Evolutionary conservation across 2,329 filamentous ascomycete genomes (phyloP).

Genomic region (Aspergillus ruber): DNA sequence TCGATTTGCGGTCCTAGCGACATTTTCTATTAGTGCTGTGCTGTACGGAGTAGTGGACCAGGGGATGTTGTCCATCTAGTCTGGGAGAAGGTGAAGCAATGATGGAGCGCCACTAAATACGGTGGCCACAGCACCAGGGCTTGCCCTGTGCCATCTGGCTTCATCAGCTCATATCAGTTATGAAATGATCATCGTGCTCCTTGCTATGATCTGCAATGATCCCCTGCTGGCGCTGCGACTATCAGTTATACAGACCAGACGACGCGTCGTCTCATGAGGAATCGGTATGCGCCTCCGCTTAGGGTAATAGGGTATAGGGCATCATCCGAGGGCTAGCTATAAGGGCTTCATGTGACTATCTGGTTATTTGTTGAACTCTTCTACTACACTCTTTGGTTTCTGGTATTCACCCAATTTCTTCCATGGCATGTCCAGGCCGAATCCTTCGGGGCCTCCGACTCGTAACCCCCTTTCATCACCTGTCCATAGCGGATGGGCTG

Average conservation of each 20-base stretch:
- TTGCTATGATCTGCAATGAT: too few relatives aligned
- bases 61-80: too few relatives aligned
- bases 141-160: not conserved
- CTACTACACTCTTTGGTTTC: constrained; percentile 12
- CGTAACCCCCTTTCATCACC: constrained; percentile 28
- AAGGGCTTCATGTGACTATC: not conserved
- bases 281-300: too few relatives aligned
- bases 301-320: not conserved
- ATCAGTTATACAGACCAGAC: constrained; percentile 1
- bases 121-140: not conserved
- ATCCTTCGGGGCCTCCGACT: constrained; percentile 37
- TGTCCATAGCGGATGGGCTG: constrained; percentile 47
- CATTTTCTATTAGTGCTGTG: not conserved
- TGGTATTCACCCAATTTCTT: constrained; percentile 16
- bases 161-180: not conserved
- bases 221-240: too few relatives aligned
- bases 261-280: constrained; percentile 3
- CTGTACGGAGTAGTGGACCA: not conserved
- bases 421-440: constrained; percentile 21
- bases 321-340: not conserved
- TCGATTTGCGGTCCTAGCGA: not conserved
- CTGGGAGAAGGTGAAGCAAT: not conserved
- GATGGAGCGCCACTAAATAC: not conserved
- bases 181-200: not conserved
- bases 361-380: constrained; percentile 3